These are phyloP conservation scores for Rehmannia glutinosa DNA, from an alignment of 257 asterid species.

Conservation along the genomic window DNA sequence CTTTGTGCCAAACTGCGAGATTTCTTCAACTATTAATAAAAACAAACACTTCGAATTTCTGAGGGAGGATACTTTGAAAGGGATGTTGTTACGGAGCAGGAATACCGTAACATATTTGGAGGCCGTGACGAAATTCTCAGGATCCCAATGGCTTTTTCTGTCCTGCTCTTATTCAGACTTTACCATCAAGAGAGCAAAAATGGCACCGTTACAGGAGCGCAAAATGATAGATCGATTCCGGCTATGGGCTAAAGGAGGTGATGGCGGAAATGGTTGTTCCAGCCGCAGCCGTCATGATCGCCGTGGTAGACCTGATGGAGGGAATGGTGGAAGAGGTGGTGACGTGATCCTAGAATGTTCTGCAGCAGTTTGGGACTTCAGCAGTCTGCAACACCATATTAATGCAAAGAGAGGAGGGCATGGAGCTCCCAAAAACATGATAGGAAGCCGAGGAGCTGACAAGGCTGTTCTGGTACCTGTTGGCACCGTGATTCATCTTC, in stretches of 20 bases:
- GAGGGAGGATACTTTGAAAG: conserved; percentile 13
- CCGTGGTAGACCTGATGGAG: conserved; percentile 90
- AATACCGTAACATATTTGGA: conserved; percentile 23
- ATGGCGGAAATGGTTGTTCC: conserved; percentile 89
- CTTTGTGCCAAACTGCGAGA: no score
- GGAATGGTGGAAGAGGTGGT: no score
- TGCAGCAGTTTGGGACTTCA: no score
- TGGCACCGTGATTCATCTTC: conserved; percentile 80
- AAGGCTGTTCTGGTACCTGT: conserved; percentile 86
- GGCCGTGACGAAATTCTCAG: conserved; percentile 22
- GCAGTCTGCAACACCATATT: no score
- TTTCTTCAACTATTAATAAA: no score
- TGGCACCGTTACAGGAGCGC: conserved; percentile 85
- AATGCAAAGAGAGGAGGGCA: no score
- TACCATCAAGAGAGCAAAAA: conserved; percentile 41
- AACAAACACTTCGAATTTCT: no score
- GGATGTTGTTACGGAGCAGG: conserved; percentile 38
- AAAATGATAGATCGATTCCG: no score
- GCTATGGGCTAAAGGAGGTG: no score
- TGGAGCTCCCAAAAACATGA: no score
- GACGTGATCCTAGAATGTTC: no score
- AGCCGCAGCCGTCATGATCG: conserved; percentile 78
- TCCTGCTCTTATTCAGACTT: conserved; percentile 48
- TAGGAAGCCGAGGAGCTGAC: conserved; percentile 84
- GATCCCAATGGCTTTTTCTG: conserved; percentile 37